A percentile compares a stretch with the other conserved stretches of the same genome.
Evolutionary conservation across 805 yeast genomes (phyloP).

Genomic region (Ogataea paraovalis): DNA sequence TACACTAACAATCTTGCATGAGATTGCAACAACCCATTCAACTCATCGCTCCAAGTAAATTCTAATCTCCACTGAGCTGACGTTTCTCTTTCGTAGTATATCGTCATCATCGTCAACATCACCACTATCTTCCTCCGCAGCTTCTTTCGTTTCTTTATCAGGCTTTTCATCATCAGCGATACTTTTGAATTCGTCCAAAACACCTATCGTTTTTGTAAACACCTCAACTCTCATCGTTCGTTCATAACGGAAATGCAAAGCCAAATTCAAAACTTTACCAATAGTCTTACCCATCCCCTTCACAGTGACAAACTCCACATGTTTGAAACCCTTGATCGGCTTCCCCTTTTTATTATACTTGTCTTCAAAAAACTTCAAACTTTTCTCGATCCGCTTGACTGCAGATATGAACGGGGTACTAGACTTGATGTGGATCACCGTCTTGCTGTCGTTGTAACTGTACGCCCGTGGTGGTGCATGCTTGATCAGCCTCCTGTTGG

Average conservation of each 20-base stretch:
- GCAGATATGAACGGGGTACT: slow-evolving; percentile 72
- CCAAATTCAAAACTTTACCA: slow-evolving; percentile 60
- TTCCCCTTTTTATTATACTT: slow-evolving; percentile 42
- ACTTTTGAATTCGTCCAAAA: slow-evolving; percentile 61
- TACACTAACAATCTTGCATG: neutral
- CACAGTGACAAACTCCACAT: slow-evolving; percentile 45
- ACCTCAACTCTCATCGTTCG: slow-evolving; percentile 52
- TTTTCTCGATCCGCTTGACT: slow-evolving; percentile 57
- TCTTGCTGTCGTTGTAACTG: slow-evolving; percentile 40
- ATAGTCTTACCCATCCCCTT: slow-evolving; percentile 77
- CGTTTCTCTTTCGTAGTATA: slow-evolving; percentile 39
- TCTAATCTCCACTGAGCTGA: slow-evolving; percentile 43
- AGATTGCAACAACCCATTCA: neutral
- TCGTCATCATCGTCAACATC: slow-evolving; percentile 32
- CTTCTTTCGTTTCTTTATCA: slow-evolving; percentile 5
- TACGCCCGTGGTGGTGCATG: slow-evolving; percentile 50
- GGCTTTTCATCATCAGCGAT: slow-evolving; percentile 3
- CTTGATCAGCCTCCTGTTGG: slow-evolving; percentile 40
- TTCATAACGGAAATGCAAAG: slow-evolving; percentile 50
- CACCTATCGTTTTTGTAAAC: slow-evolving; percentile 59
- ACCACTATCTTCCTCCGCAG: slow-evolving; percentile 15
- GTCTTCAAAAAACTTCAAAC: slow-evolving; percentile 33
- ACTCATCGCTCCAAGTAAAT: slow-evolving; percentile 26
- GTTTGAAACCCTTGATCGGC: slow-evolving; percentile 15
- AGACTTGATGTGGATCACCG: slow-evolving; percentile 55